Conservation (phyloP, 2,329 filamentous ascomycete genomes). For the Aureobasidium sp. region DNA sequence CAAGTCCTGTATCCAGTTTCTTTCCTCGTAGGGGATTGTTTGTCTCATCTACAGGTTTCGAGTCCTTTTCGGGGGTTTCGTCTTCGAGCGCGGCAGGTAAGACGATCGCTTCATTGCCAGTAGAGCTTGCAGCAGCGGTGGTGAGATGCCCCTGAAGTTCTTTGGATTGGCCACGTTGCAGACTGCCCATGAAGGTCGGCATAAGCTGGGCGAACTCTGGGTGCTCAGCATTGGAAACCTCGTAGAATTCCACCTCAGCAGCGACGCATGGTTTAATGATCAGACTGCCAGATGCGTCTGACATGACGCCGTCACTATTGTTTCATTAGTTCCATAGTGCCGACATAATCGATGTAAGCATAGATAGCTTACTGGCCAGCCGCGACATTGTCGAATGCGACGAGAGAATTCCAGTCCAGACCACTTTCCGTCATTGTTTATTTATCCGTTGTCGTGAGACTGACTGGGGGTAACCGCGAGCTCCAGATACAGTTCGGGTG, state of each 20-base stretch:
- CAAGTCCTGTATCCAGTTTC: conserved; percentile 65
- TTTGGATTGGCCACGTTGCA: conserved; percentile 49
- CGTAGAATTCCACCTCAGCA: conserved; percentile 83
- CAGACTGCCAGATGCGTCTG: conserved; percentile 70
- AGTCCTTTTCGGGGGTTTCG: not conserved
- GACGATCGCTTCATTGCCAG: conserved; percentile 6
- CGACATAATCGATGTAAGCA: too few relatives aligned
- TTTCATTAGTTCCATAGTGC: not conserved
- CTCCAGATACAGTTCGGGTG: not conserved
- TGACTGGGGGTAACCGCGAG: not conserved
- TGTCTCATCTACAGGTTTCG: conserved; percentile 10
- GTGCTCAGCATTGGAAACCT: conserved; percentile 57
- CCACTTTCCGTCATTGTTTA: conserved; percentile 29
- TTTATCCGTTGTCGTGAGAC: not conserved
- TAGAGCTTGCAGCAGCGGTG: not conserved
- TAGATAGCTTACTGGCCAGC: conserved; percentile 68
- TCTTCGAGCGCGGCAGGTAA: conserved; percentile 5
- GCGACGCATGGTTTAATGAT: conserved; percentile 91
- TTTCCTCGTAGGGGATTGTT: conserved; percentile 39
- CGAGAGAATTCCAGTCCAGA: conserved; percentile 52
- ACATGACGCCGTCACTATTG: conserved; percentile 77
- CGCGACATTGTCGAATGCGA: conserved; percentile 65
- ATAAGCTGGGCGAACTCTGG: conserved; percentile 70
- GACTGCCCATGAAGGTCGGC: conserved; percentile 74
- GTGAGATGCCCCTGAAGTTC: conserved; percentile 10